A percentile compares a stretch with the other conserved stretches of the same genome.
Conservation (phyloP, 2,329 filamentous ascomycete genomes). For the Monosporascus sp. region DNA sequence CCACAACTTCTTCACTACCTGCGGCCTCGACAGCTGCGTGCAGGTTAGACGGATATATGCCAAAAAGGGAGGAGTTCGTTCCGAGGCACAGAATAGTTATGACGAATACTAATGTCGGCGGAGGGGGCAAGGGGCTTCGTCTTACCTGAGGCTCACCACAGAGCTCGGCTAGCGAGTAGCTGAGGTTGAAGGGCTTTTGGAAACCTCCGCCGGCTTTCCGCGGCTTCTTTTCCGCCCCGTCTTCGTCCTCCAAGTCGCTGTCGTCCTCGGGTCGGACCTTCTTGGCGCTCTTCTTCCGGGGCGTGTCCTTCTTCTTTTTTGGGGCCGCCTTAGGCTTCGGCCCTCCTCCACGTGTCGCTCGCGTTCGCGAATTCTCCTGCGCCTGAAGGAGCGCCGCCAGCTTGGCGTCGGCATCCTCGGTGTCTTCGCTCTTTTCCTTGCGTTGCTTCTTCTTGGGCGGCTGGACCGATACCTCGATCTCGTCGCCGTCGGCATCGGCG, state of each 20-base stretch:
- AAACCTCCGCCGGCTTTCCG: conserved; percentile 89
- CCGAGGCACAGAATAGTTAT: not conserved
- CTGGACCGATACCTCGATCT: conserved; percentile 44
- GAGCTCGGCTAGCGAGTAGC: conserved; percentile 62
- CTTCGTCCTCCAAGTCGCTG: conserved; percentile 65
- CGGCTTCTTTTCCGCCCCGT: conserved; percentile 53
- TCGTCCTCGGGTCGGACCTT: conserved; percentile 76
- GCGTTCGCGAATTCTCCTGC: conserved; percentile 74
- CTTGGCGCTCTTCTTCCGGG: conserved; percentile 69
- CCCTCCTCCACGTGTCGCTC: conserved; percentile 72
- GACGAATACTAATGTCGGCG: not conserved
- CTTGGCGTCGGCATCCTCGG: conserved; percentile 75
- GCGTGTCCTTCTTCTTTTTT: conserved; percentile 60
- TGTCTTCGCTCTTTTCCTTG: conserved; percentile 52
- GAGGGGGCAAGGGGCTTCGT: conserved; percentile 4
- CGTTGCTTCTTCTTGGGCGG: conserved; percentile 61
- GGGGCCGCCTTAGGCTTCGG: conserved; percentile 39
- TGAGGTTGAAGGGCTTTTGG: conserved; percentile 78
- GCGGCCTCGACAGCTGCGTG: conserved; percentile 78
- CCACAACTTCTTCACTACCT: conserved; percentile 96
- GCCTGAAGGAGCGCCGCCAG: conserved; percentile 86
- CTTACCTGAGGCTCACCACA: conserved; percentile 64
- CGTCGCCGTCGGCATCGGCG: conserved; percentile 29
- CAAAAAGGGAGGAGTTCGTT: too few relatives aligned
- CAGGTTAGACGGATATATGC: not conserved